A percentile compares a stretch with the other conserved stretches of the same genome.
Conservation (phyloP, 2,329 filamentous ascomycete genomes). For the Cladosporium oxysporum region DNA sequence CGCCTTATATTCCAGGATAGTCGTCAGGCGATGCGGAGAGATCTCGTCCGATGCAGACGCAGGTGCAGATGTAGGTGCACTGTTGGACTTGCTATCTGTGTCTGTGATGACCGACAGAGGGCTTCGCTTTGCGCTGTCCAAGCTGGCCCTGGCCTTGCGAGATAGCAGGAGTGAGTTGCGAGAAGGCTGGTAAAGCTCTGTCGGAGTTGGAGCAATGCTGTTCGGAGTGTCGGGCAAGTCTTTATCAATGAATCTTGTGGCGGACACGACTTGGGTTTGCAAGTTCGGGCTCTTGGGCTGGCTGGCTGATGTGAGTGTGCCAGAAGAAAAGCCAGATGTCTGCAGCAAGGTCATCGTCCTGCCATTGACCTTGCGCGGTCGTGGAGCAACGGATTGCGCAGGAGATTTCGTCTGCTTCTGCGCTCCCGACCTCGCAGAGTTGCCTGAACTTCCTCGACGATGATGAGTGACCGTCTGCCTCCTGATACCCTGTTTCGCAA, state of each 20-base stretch:
- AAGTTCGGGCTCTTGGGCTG: conserved; percentile 9
- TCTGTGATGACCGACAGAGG: conserved; percentile 30
- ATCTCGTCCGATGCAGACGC: conserved; percentile 12
- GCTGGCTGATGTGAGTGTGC: conserved; percentile 20
- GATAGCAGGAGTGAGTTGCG: neutral
- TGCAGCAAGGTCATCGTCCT: conserved; percentile 37
- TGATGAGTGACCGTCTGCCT: conserved; percentile 1
- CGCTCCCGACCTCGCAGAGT: neutral
- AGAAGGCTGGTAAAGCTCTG: conserved; percentile 27
- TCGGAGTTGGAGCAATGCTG: conserved; percentile 27
- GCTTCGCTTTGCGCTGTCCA: conserved; percentile 23
- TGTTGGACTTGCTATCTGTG: conserved; percentile 23
- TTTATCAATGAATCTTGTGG: conserved; percentile 28
- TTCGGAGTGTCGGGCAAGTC: conserved; percentile 29
- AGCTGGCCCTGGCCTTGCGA: neutral
- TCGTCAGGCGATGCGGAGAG: conserved; percentile 25
- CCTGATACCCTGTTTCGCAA: conserved; percentile 9
- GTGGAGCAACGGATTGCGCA: neutral
- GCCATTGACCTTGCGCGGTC: conserved; percentile 25
- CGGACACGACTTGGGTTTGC: conserved; percentile 27
- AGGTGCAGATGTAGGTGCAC: neutral
- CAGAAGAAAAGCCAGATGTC: conserved; percentile 33
- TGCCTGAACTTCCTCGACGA: conserved; percentile 2
- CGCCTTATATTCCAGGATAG: conserved; percentile 27
- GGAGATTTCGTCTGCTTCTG: neutral